Percentiles rank a stretch among this genome's conserved stretches.
These are phyloP conservation scores for Clonostachys rosea DNA, from an alignment of 2,329 filamentous ascomycete species.

Conservation along the genomic window DNA sequence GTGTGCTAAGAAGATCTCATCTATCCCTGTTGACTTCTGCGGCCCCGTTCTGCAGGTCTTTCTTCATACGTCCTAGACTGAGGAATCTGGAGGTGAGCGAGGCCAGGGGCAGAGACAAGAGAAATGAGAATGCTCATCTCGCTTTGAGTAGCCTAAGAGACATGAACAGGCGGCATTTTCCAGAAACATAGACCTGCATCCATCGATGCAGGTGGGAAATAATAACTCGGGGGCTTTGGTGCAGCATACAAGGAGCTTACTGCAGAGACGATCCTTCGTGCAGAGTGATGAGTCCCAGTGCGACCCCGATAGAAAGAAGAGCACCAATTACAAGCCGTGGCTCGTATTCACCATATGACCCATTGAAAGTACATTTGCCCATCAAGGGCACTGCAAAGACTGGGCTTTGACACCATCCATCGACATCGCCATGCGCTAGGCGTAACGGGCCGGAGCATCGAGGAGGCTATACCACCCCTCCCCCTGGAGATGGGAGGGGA, in stretches of 20 bases:
- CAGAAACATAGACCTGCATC: not conserved
- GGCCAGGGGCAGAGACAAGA: no score
- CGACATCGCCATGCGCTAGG: not conserved
- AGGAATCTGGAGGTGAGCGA: no score
- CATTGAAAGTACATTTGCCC: not conserved
- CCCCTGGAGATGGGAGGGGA: no score
- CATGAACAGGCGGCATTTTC: not conserved
- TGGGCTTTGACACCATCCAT: no score
- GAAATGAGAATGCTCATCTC: not conserved
- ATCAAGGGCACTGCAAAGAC: not conserved
- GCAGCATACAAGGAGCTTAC: not conserved
- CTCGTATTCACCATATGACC: not conserved
- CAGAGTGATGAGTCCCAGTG: not conserved
- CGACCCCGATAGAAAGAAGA: not conserved
- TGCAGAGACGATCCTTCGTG: constrained; percentile 2
- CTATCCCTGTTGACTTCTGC: no score
- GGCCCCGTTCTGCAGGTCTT: no score
- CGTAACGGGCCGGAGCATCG: not conserved
- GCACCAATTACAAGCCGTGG: not conserved
- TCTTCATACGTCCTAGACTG: no score
- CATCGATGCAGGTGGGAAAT: not conserved
- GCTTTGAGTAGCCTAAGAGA: not conserved
- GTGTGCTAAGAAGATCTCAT: no score
- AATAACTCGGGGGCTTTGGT: not conserved
- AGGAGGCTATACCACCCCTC: not conserved